Percentiles rank a stretch among this genome's conserved stretches.
Evolutionary conservation across 306 rosid genomes (phyloP).

Genomic region (Parietaria judaica): DNA sequence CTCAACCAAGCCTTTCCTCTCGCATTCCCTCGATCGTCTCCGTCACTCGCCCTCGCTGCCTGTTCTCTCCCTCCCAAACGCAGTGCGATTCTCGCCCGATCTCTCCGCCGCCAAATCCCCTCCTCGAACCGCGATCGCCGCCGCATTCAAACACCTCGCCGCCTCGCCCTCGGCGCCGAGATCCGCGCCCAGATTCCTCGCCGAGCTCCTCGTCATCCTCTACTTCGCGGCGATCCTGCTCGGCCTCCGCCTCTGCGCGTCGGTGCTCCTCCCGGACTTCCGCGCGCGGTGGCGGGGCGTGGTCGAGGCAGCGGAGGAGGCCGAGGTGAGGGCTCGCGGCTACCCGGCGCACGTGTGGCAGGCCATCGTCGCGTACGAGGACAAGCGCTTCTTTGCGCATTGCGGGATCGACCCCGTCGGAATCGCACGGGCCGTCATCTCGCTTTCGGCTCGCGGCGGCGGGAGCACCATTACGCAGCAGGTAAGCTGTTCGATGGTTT

Average conservation of each 20-base stretch:
- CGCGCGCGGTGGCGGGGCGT: conserved; percentile 17
- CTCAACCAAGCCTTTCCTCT: conserved; percentile 4
- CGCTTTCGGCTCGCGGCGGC: conserved; percentile 28
- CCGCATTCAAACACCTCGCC: conserved; percentile 10
- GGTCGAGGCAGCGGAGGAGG: conserved; percentile 11
- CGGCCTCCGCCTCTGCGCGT: conserved; percentile 18
- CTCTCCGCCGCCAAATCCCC: conserved; percentile 4
- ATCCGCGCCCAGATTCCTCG: background rate
- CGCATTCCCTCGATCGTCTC: background rate
- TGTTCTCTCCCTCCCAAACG: background rate
- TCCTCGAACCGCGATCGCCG: conserved; percentile 6
- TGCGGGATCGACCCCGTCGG: conserved; percentile 28
- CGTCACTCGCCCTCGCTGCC: background rate
- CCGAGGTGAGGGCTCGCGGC: conserved; percentile 19
- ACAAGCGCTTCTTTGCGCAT: conserved; percentile 22
- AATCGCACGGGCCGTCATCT: conserved; percentile 13
- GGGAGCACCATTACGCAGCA: conserved; percentile 26
- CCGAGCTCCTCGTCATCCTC: conserved; percentile 6
- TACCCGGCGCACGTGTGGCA: conserved; percentile 22
- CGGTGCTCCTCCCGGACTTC: conserved; percentile 22
- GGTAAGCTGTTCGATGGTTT: conserved; percentile 23
- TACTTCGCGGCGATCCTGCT: conserved; percentile 16
- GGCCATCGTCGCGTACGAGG: conserved; percentile 22
- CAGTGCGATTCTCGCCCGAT: background rate
- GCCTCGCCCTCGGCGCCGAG: background rate